A percentile compares a stretch with the other conserved stretches of the same genome.
phyloP scores from a whole-genome alignment of 139 green algal genomes.

The Ostreobium quekettii region DNA sequence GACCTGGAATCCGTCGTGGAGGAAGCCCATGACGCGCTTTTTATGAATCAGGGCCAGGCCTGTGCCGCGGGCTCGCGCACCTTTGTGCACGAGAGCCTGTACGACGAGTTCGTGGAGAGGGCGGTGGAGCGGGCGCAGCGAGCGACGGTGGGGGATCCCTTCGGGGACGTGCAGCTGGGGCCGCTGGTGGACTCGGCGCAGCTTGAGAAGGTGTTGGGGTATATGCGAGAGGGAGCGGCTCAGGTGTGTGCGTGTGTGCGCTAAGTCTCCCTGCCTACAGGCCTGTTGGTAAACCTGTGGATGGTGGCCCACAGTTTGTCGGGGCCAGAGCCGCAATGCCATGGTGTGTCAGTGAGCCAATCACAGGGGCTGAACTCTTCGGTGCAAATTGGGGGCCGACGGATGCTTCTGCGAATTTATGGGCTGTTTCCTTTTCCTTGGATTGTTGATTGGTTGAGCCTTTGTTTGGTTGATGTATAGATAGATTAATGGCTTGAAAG shows the following conservation, averaged over 20 bases:
- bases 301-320: too few species aligned
- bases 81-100: slow-evolving; percentile 61
- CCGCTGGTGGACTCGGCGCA: slow-evolving; percentile 50
- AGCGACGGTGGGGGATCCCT: slow-evolving; percentile 59
- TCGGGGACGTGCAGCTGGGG: slow-evolving; percentile 52
- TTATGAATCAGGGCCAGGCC: slow-evolving; percentile 68
- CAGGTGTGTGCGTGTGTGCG: background rate
- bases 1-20: slow-evolving; percentile 49
- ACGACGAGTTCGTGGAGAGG: slow-evolving; percentile 63
- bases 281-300: too few species aligned
- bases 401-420: too few species aligned
- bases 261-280: too few species aligned
- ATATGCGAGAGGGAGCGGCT: slow-evolving; percentile 23
- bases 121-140: slow-evolving; percentile 24
- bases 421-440: too few species aligned
- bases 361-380: too few species aligned
- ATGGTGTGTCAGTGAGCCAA: too few species aligned
- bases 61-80: slow-evolving; percentile 51
- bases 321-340: too few species aligned
- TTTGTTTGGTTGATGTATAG: too few species aligned
- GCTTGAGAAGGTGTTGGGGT: slow-evolving; percentile 52
- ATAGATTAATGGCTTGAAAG: too few species aligned
- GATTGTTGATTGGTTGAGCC: too few species aligned
- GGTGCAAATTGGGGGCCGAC: too few species aligned
- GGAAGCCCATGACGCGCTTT: slow-evolving; percentile 51